Evolutionary conservation across 1,284 basidiomycete genomes (phyloP).

Genomic region (Tylopilus orsonianus): DNA sequence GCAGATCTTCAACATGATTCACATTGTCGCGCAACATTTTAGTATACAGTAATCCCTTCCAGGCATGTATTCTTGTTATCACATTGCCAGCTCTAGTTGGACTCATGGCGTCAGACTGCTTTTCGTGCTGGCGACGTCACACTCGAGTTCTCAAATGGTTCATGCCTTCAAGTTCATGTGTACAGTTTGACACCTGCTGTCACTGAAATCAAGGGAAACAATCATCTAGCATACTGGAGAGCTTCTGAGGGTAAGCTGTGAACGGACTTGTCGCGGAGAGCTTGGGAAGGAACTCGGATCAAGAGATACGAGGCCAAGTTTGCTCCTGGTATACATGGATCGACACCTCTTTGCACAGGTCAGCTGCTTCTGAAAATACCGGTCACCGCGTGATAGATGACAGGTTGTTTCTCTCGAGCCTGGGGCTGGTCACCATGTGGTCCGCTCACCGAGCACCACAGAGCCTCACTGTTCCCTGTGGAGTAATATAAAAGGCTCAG

Average conservation of each 20-base stretch:
- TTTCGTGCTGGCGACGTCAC: no score
- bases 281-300: conserved; percentile 6
- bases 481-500: conserved; percentile 22
- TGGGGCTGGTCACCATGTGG: conserved; percentile 13
- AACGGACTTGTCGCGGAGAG: not conserved
- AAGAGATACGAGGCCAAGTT: not conserved
- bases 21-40: not conserved
- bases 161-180: not conserved
- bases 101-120: no score
- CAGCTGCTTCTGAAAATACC: conserved; percentile 8
- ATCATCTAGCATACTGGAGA: not conserved
- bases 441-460: not conserved
- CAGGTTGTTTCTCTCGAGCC: not conserved
- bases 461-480: not conserved
- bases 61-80: conserved; percentile 24
- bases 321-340: not conserved
- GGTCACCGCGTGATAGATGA: conserved; percentile 7
- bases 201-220: not conserved
- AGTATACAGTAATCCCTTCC: not conserved
- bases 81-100: not conserved
- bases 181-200: not conserved
- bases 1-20: no score
- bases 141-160: no score
- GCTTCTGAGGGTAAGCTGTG: not conserved
- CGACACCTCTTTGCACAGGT: not conserved